Conservation (phyloP, 108 stramenopile species). For the Skeletonema costatum region DNA sequence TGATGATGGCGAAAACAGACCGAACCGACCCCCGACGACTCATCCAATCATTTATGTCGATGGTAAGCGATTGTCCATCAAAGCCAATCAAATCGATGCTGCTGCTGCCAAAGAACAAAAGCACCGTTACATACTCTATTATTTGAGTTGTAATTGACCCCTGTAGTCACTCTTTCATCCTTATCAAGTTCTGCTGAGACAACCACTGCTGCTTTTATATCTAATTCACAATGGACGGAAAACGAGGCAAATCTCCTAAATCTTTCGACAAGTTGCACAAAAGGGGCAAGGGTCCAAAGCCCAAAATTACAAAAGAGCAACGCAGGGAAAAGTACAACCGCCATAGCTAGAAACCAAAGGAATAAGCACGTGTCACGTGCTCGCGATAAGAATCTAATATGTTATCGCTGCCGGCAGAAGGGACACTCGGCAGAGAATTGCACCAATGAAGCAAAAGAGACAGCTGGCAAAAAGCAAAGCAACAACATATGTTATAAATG, state of each 20-base stretch:
- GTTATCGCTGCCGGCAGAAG: conserved; percentile 70
- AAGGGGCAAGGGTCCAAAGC: conserved; percentile 34
- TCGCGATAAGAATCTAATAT: conserved; percentile 51
- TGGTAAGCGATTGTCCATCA: no score
- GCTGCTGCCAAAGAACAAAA: no score
- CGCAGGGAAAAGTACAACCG: conserved; percentile 79
- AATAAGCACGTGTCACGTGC: conserved; percentile 31
- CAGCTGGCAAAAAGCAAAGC: conserved; percentile 3
- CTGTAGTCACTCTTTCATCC: no score
- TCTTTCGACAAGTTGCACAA: background rate
- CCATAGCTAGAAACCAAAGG: conserved; percentile 69
- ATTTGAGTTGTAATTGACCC: no score
- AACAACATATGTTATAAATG: conserved; percentile 79
- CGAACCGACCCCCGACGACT: no score
- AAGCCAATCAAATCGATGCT: no score
- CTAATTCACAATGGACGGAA: background rate
- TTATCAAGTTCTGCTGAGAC: no score
- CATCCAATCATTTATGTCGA: no score
- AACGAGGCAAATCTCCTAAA: background rate
- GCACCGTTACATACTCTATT: no score
- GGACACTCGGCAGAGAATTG: conserved; percentile 74
- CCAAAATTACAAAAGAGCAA: conserved; percentile 85
- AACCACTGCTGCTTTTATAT: no score
- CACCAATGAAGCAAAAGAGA: conserved; percentile 32
- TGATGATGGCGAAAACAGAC: background rate